phyloP scores from a whole-genome alignment of 1,284 basidiomycete genomes.

The Trametes polyzona region DNA sequence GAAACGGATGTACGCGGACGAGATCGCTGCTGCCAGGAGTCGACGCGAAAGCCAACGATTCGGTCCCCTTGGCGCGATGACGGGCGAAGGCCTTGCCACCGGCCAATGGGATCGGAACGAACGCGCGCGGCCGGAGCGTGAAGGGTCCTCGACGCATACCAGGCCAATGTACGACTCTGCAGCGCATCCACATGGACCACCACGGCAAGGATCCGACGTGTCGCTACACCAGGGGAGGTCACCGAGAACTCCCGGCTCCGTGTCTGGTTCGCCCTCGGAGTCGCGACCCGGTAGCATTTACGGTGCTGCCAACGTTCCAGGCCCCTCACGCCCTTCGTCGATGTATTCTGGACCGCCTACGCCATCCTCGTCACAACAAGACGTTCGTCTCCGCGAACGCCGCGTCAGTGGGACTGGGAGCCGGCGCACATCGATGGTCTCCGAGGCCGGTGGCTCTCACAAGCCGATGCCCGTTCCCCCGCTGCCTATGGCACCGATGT shows the following conservation, averaged over 20 bases:
- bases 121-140: constrained; percentile 25
- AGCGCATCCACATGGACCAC: constrained; percentile 1
- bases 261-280: constrained; percentile 44
- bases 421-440: constrained; percentile 50
- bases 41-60: constrained; percentile 59
- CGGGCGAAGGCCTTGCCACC: constrained; percentile 25
- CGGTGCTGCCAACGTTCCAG: constrained; percentile 29
- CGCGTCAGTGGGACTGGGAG: constrained; percentile 34
- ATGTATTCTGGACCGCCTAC: constrained; percentile 40
- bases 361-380: constrained; percentile 57
- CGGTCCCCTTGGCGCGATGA: constrained; percentile 26
- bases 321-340: constrained; percentile 54
- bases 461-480: constrained; percentile 21
- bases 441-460: constrained; percentile 35
- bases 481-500: constrained; percentile 22
- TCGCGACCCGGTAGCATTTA: constrained; percentile 53
- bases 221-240: constrained; percentile 10
- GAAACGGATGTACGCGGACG: constrained; percentile 57
- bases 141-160: constrained; percentile 19
- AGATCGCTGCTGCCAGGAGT: constrained; percentile 60
- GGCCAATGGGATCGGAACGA: constrained; percentile 26
- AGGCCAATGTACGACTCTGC: constrained; percentile 30
- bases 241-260: constrained; percentile 30
- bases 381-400: constrained; percentile 46
- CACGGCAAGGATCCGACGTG: constrained; percentile 13